Base-by-base conservation (phyloP, 148 eudicot species). In the Spergularia marina region DNA sequence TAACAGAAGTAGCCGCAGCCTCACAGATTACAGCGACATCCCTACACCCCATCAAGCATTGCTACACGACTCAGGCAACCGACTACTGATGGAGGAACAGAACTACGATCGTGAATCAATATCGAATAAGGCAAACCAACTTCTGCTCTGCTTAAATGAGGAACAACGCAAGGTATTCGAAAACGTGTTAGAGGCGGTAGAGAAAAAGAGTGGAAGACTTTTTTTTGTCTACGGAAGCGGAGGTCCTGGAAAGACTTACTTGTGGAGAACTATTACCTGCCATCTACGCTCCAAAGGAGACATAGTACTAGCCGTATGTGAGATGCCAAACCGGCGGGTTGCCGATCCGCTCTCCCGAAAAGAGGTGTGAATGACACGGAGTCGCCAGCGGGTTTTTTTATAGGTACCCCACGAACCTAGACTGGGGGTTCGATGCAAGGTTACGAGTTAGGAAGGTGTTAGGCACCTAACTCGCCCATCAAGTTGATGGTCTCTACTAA, bases 41-140 rank as follows among this genome's bases (percentile, higher is more conserved):
- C 69, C 77, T 0, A 14, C 63, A 8, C 77, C 34, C 0, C 59
- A 74, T 52, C 16, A 15, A 2, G 4, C 30, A 0, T 25, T 34
- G 11, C 56, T 74, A 12, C 47, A 34, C 25, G 49, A 51, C 0
- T 25, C 56, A 9, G n/a, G 47, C 12, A 74, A 63, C 14, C 20
- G 65, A 9, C 13, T 61, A 23, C 15, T 56, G 4, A 6, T 69
- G 5, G 74, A 77, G n/a, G 79, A 77, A 16, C 53, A 25, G 13
- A 61, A 18, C 2, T 58, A 52, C 30, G 52, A 65, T 12, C 16
- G 51, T 1, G 9, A 25, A 30, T 23, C 25, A 23, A 14, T 10
- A 0, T 6, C 59, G 13, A 12, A 10, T 10, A 47, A 76, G 2
- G 21, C 56, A 2, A 6, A 25, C 0, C 44, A 40, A 0, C 53